Evolutionary conservation across 495 filamentous ascomycete genomes (phyloP).

Genomic region (Pyrenula aspistea): DNA sequence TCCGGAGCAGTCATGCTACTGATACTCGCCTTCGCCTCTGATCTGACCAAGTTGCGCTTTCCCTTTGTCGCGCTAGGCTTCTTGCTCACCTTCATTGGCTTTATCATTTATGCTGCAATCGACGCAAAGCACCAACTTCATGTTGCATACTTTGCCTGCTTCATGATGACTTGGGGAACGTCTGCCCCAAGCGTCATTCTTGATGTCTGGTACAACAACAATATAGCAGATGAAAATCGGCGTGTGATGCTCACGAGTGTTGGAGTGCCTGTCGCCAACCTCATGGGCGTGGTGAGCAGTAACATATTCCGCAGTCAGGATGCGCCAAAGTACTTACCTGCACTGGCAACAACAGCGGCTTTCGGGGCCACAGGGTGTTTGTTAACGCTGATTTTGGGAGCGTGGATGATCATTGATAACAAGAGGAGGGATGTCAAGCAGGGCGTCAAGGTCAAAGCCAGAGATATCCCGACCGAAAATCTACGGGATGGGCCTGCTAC

Average conservation of each 20-base stretch:
- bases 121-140: conserved; percentile 45
- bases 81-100: conserved; percentile 59
- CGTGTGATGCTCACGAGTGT: conserved; percentile 61
- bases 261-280: conserved; percentile 63
- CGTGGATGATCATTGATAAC: conserved; percentile 65
- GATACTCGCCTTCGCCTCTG: conserved; percentile 54
- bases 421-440: conserved; percentile 44
- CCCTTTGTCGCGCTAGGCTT: conserved; percentile 66
- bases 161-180: conserved; percentile 73
- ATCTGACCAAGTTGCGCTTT: conserved; percentile 52
- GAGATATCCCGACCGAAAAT: conserved; percentile 55
- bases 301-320: conserved; percentile 66
- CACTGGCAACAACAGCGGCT: conserved; percentile 58
- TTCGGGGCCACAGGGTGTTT: conserved; percentile 56
- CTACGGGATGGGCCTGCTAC: conserved; percentile 55
- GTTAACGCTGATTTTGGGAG: conserved; percentile 43
- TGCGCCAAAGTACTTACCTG: conserved; percentile 62
- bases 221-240: conserved; percentile 61
- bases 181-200: conserved; percentile 40
- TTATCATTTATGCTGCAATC: conserved; percentile 63
- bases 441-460: conserved; percentile 47
- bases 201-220: conserved; percentile 65
- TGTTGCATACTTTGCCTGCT: conserved; percentile 64
- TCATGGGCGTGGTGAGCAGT: conserved; percentile 67
- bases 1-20: conserved; percentile 59